Percentiles rank a stretch among this genome's conserved stretches.
Conservation (phyloP, 2,329 filamentous ascomycete genomes). For the Emergomyces pasteurianus region DNA sequence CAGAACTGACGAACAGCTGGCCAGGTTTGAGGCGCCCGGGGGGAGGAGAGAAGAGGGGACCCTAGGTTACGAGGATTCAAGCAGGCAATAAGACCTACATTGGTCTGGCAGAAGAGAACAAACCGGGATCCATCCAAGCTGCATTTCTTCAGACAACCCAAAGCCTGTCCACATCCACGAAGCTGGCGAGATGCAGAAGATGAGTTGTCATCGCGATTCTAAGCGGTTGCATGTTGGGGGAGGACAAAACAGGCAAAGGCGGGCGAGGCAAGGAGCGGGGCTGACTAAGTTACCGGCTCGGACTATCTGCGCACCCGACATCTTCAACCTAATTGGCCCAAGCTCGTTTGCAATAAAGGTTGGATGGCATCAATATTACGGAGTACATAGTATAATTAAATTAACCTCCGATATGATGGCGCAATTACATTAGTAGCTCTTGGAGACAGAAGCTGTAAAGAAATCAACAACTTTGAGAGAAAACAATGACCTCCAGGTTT, state of each 20-base stretch:
- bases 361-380: no score
- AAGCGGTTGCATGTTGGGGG: neutral
- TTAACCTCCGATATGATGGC: neutral
- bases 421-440: neutral
- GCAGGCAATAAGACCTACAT: constrained; percentile 3
- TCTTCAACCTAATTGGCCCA: neutral
- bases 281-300: neutral
- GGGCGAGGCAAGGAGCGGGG: neutral
- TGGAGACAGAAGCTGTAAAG: neutral
- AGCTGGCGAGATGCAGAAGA: constrained; percentile 11
- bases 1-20: neutral
- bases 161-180: constrained; percentile 3
- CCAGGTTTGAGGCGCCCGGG: neutral
- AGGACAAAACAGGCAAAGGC: neutral
- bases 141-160: neutral
- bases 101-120: constrained; percentile 5
- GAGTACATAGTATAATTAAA: no score
- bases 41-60: neutral
- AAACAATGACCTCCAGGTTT: neutral
- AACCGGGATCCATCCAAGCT: constrained; percentile 9
- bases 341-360: no score
- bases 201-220: constrained; percentile 11
- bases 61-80: constrained; percentile 1
- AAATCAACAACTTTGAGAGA: neutral
- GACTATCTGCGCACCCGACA: neutral